Evolutionary conservation across 306 rosid genomes (phyloP).

Genomic region (Prunus mume): DNA sequence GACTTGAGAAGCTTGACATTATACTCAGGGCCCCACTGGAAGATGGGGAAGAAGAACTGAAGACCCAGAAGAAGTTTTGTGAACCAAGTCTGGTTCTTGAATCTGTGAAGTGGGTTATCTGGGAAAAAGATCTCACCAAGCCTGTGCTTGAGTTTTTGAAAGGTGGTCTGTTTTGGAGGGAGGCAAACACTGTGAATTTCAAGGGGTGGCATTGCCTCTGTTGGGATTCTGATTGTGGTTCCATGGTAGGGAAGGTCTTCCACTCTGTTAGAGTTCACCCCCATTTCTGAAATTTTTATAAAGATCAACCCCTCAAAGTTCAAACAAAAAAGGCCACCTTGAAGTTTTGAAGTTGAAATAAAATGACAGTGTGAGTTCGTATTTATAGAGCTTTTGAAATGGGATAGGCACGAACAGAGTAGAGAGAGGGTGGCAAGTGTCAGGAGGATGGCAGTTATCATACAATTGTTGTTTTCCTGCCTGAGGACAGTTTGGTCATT

Average conservation of each 20-base stretch:
- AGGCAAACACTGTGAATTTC: conserved; percentile 64
- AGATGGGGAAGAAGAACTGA: conserved; percentile 74
- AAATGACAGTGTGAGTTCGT: conserved; percentile 7
- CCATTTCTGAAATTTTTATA: conserved; percentile 32
- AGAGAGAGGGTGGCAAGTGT: not conserved
- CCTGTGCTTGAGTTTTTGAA: conserved; percentile 60
- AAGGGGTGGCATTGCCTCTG: conserved; percentile 39
- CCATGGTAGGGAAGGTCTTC: conserved; percentile 48
- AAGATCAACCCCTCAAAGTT: not conserved
- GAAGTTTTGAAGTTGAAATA: conserved; percentile 11
- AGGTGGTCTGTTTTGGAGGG: conserved; percentile 63
- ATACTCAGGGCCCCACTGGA: conserved; percentile 82
- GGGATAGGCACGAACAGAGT: not conserved
- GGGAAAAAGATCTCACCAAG: conserved; percentile 85
- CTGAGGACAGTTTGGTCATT: conserved; percentile 27
- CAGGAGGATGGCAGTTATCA: conserved; percentile 23
- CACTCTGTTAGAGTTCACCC: conserved; percentile 63
- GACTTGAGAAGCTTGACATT: conserved; percentile 51
- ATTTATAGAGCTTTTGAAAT: conserved; percentile 45
- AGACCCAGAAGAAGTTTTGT: conserved; percentile 54
- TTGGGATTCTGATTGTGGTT: conserved; percentile 38
- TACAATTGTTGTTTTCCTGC: not conserved
- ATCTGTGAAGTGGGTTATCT: conserved; percentile 70
- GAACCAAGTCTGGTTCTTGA: conserved; percentile 58
- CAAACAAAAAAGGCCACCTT: not conserved